Conservation (phyloP, 2,329 filamentous ascomycete species). For the Cytospora schulzeri region DNA sequence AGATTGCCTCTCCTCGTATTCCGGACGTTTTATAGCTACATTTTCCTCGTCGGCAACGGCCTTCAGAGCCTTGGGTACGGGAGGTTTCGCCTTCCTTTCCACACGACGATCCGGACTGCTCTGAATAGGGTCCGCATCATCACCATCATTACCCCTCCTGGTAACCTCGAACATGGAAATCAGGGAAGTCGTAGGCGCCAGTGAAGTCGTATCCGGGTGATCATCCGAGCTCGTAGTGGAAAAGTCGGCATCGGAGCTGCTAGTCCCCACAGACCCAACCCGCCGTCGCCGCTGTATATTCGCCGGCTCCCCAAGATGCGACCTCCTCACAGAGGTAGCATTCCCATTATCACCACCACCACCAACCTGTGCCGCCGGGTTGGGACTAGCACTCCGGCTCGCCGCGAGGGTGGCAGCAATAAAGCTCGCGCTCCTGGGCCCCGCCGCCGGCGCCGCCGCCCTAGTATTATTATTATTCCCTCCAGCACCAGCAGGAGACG, state of each 20-base stretch:
- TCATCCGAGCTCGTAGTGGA: conserved; percentile 38
- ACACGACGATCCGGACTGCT: conserved; percentile 25
- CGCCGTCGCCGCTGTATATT: conserved; percentile 19
- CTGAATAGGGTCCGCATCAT: conserved; percentile 39
- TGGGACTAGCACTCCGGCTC: conserved; percentile 59
- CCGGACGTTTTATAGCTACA: neutral
- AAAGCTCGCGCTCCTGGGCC: conserved; percentile 58
- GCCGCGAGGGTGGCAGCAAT: conserved; percentile 65
- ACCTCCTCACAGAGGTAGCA: conserved; percentile 32
- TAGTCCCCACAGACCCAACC: conserved; percentile 28
- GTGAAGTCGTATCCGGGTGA: conserved; percentile 57
- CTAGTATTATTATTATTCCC: neutral
- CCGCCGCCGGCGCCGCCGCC: conserved; percentile 31
- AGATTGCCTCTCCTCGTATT: neutral
- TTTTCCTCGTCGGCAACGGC: neutral
- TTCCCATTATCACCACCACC: conserved; percentile 1
- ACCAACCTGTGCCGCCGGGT: conserved; percentile 34
- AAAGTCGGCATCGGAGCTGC: conserved; percentile 35
- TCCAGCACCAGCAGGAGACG: conserved; percentile 24
- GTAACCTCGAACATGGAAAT: conserved; percentile 69
- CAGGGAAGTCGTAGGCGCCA: conserved; percentile 64
- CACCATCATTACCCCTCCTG: conserved; percentile 32
- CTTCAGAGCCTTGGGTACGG: neutral
- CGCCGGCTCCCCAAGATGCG: conserved; percentile 27
- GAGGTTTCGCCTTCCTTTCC: neutral